phyloP scores from a whole-genome alignment of 441 rosid species.

The Lepidium campestre region DNA sequence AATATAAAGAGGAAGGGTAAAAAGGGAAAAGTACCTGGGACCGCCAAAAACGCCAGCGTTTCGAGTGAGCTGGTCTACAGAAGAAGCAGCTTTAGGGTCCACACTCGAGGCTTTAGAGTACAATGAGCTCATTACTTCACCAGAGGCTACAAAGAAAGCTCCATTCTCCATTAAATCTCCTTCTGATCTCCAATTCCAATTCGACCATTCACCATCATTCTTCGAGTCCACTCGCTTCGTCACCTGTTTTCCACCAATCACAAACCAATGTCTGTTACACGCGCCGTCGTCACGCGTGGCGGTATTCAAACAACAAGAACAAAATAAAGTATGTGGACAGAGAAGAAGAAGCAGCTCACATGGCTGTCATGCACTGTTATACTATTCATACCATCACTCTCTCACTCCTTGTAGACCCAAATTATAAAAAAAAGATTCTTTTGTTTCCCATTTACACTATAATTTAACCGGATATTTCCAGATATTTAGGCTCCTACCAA shows the following conservation, averaged over 20 bases:
- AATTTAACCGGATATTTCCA: slow-evolving; percentile 5
- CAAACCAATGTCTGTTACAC: not conserved
- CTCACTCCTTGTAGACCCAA: slow-evolving; percentile 18
- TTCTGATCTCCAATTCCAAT: slow-evolving; percentile 93
- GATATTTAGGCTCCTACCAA: not conserved
- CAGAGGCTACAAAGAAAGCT: slow-evolving; percentile 90
- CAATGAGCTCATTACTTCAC: slow-evolving; percentile 49
- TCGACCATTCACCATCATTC: slow-evolving; percentile 72
- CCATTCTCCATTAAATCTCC: slow-evolving; percentile 89
- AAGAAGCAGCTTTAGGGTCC: slow-evolving; percentile 62
- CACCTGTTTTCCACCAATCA: slow-evolving; percentile 43
- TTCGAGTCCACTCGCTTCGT: slow-evolving; percentile 89
- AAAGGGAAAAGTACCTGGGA: slow-evolving; percentile 45
- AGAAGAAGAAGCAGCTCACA: slow-evolving; percentile 21
- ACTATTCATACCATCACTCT: slow-evolving; percentile 13
- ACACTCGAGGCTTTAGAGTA: slow-evolving; percentile 76
- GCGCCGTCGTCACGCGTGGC: slow-evolving; percentile 11
- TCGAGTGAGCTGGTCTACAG: slow-evolving; percentile 57
- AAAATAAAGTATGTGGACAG: slow-evolving; percentile 8
- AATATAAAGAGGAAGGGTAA: not conserved
- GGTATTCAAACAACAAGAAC: not conserved
- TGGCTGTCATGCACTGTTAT: slow-evolving; percentile 21
- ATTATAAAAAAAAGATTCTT: not conserved
- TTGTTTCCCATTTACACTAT: not conserved
- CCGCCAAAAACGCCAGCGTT: slow-evolving; percentile 75